A percentile compares a stretch with the other conserved stretches of the same genome.
phyloP scores from a whole-genome alignment of 75 land plant genomes.

The Cryptomeria japonica region DNA sequence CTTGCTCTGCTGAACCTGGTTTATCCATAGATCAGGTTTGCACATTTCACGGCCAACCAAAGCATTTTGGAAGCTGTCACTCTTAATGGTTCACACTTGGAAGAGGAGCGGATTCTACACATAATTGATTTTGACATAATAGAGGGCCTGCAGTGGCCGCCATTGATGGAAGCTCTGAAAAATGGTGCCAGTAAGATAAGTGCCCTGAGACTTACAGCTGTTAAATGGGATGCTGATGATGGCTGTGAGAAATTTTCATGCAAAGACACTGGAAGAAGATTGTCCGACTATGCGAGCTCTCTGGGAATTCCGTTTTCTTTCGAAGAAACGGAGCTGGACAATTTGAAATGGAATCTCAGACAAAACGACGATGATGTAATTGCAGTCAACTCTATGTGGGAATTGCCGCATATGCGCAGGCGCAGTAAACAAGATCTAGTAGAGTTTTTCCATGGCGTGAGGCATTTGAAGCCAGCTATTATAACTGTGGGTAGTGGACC shows the following conservation, averaged over 20 bases:
- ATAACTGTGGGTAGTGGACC: conserved; percentile 20
- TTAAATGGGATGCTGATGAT: conserved; percentile 18
- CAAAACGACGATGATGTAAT: conserved; percentile 40
- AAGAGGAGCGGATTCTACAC: conserved; percentile 16
- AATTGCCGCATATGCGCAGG: conserved; percentile 41
- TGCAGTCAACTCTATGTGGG: conserved; percentile 54
- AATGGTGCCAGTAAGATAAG: conserved; percentile 17
- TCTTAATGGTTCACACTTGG: conserved; percentile 6
- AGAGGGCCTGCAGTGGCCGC: conserved; percentile 35
- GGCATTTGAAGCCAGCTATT: conserved; percentile 22
- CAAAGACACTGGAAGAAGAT: conserved; percentile 32
- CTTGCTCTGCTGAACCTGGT: conserved; percentile 60
- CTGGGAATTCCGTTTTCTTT: conserved; percentile 53
- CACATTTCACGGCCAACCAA: conserved; percentile 72
- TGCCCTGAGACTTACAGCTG: conserved; percentile 61
- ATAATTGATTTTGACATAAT: conserved; percentile 64
- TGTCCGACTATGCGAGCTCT: conserved; percentile 36
- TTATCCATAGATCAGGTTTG: conserved; percentile 63
- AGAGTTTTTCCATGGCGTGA: conserved; percentile 40
- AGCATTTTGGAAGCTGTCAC: conserved; percentile 50
- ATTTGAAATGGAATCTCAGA: conserved; percentile 22
- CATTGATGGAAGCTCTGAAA: conserved; percentile 42
- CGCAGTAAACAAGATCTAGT: conserved; percentile 26
- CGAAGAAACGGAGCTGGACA: conserved; percentile 40
- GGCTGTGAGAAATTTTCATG: neutral